Evolutionary conservation across 2,329 filamentous ascomycete species (phyloP), one percentile per base, ranked within the genome.

Genomic region (Didymella lethalis): DNA sequence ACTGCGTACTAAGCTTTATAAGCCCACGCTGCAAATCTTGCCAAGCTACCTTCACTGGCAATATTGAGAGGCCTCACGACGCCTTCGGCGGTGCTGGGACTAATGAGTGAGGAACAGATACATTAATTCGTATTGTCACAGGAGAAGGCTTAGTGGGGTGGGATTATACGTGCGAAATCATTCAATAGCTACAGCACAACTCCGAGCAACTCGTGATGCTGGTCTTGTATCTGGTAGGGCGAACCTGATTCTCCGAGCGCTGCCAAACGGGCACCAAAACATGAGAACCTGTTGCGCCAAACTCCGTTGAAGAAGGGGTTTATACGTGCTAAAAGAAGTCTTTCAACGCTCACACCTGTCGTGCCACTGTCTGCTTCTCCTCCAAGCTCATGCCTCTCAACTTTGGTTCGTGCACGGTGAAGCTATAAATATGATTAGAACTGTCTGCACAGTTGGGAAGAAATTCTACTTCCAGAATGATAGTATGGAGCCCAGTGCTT

Each of bases 11-110:
- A 3, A 10, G 5, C 23, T n/a, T 44, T 44, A 28, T n/a, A 28
- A 28, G n/a, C 7, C n/a, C 12, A 11, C 7, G 50, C 32, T 11
- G 25, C 43, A 36, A 45, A 20, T 11, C 11, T 23, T 14, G 14
- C 16, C 41, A 32, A 46, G 40, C 41, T 28, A 25, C 16, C 26
- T 56, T 56, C 47, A 56, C 47, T 50, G n/a, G 10, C 12, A 7
- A 45, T 31, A 12, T n/a, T 2, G 29, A 12, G 11, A 2, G 31
- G 20, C 23, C n/a, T 2, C 25, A 25, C 23, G 18, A 16, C 25
- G 14, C 20, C 38, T 41, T 20, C 20, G 18, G 7, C 6, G 1
- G 20, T 14, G 25, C 18, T 40, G 8, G 5, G 20, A 23, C 32
- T n/a, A 11, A 14, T 28, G 14, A 28, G n/a, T 3, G n/a, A 44